phyloP scores from a whole-genome alignment of 2,329 filamentous ascomycete genomes.

The Penicillium griseofulvum region DNA sequence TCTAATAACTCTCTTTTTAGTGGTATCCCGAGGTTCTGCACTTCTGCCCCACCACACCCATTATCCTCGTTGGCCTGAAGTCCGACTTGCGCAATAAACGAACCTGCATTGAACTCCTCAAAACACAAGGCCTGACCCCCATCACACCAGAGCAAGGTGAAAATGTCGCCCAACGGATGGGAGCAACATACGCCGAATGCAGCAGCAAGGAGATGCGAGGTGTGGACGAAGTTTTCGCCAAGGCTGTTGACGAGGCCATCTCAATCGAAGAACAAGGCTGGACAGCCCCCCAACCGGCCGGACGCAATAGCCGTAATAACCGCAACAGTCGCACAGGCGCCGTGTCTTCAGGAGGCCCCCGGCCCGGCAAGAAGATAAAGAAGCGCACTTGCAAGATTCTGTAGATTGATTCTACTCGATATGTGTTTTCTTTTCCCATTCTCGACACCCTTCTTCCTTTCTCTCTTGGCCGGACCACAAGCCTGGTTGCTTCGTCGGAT shows the following conservation, averaged over 20 bases:
- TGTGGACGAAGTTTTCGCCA: slow-evolving; percentile 94
- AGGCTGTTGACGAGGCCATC: slow-evolving; percentile 85
- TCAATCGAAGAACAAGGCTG: slow-evolving; percentile 67
- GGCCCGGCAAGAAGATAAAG: slow-evolving; percentile 65
- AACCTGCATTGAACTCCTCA: slow-evolving; percentile 97
- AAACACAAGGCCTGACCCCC: slow-evolving; percentile 92
- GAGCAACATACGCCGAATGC: slow-evolving; percentile 94
- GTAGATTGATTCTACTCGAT: slow-evolving; percentile 45
- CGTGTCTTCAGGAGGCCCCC: slow-evolving; percentile 36
- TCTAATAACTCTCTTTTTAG: slow-evolving; percentile 49
- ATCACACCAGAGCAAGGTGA: slow-evolving; percentile 89
- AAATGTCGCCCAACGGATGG: slow-evolving; percentile 88
- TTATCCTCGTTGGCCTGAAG: slow-evolving; percentile 94
- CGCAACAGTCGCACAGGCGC: slow-evolving; percentile 17
- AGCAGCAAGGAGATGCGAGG: slow-evolving; percentile 93
- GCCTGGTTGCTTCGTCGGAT: slow-evolving; percentile 38
- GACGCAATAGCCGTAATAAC: slow-evolving; percentile 5
- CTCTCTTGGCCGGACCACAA: slow-evolving; percentile 26
- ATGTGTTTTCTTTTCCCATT: slow-evolving; percentile 9
- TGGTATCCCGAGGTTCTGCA: slow-evolving; percentile 99
- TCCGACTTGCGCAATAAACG: slow-evolving; percentile 94
- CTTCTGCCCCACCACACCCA: slow-evolving; percentile 95
- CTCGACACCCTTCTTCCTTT: slow-evolving; percentile 13
- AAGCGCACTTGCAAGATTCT: slow-evolving; percentile 80
- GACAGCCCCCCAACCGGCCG: slow-evolving; percentile 30